phyloP scores from a whole-genome alignment of 805 yeast genomes.

The Candida fluviatilis region DNA sequence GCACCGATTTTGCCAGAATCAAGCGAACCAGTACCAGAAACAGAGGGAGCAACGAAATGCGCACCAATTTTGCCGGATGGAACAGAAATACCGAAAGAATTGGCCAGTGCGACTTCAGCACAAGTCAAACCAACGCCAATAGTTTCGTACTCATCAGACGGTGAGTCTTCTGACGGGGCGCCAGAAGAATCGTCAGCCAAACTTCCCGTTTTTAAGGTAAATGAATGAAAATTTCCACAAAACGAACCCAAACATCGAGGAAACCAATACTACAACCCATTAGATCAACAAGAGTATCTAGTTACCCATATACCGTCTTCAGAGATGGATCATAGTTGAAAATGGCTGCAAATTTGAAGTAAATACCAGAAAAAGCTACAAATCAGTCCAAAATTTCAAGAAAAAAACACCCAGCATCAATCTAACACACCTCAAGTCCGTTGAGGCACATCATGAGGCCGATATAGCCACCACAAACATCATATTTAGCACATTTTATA shows the following conservation, averaged over 20 bases:
- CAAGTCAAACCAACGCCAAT: background rate
- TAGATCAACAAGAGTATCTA: background rate
- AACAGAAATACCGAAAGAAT: too few relatives aligned
- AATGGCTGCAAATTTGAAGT: too few relatives aligned
- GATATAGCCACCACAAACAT: background rate
- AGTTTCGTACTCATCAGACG: too few relatives aligned
- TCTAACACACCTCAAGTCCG: background rate
- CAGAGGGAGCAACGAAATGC: too few relatives aligned
- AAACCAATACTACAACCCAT: background rate
- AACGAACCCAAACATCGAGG: background rate
- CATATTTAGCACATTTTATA: background rate
- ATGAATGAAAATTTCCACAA: background rate
- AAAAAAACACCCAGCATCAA: background rate
- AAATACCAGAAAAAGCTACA: background rate
- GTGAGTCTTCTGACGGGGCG: constrained; percentile 17
- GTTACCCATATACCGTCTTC: background rate
- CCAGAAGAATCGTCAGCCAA: constrained; percentile 35
- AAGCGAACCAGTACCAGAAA: too few relatives aligned
- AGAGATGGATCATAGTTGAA: too few relatives aligned
- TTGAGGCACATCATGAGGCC: background rate
- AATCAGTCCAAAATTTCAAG: background rate
- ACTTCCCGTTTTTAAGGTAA: background rate
- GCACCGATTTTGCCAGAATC: background rate
- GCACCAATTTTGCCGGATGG: too few relatives aligned
- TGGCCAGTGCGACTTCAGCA: background rate